phyloP scores from a whole-genome alignment of 106 monocot genomes.

The Dendrobium catenatum region DNA sequence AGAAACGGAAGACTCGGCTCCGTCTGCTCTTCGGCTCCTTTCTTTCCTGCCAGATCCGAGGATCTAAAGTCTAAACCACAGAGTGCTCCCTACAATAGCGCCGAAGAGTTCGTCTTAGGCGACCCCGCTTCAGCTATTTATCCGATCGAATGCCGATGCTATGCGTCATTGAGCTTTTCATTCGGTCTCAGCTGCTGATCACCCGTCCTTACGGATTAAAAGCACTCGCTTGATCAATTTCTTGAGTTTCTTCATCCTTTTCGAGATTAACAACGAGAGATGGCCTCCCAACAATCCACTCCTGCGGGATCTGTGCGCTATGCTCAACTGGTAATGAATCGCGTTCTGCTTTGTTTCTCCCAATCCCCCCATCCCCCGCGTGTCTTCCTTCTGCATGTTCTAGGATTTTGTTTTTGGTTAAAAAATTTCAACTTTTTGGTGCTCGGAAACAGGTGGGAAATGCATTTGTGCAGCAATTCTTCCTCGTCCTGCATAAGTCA shows the following conservation, averaged over 20 bases:
- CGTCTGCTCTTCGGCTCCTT: not conserved
- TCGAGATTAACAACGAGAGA: not conserved
- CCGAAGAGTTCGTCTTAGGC: not conserved
- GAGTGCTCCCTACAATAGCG: not conserved
- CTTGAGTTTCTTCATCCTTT: not conserved
- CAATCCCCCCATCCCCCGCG: not conserved
- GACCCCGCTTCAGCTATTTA: not conserved
- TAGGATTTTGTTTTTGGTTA: not conserved
- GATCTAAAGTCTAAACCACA: conserved; percentile 8
- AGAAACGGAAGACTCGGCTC: not conserved
- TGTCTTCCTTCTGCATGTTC: not conserved
- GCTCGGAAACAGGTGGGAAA: conserved; percentile 41
- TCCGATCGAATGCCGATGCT: not conserved
- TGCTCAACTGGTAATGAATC: conserved; percentile 20
- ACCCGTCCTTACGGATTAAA: not conserved
- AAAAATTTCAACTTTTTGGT: not conserved
- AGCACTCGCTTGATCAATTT: not conserved
- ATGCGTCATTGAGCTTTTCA: not conserved
- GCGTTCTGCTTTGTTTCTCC: not conserved
- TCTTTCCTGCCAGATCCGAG: not conserved
- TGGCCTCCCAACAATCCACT: conserved; percentile 18
- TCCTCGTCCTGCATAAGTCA: conserved; percentile 41
- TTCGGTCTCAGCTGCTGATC: not conserved
- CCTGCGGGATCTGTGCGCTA: conserved; percentile 11
- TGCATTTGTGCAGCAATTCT: conserved; percentile 62